Percentiles rank a stretch among this genome's conserved stretches.
These are phyloP conservation scores for Starmerella asiatica DNA, from an alignment of 805 yeast species.

Conservation along the genomic window DNA sequence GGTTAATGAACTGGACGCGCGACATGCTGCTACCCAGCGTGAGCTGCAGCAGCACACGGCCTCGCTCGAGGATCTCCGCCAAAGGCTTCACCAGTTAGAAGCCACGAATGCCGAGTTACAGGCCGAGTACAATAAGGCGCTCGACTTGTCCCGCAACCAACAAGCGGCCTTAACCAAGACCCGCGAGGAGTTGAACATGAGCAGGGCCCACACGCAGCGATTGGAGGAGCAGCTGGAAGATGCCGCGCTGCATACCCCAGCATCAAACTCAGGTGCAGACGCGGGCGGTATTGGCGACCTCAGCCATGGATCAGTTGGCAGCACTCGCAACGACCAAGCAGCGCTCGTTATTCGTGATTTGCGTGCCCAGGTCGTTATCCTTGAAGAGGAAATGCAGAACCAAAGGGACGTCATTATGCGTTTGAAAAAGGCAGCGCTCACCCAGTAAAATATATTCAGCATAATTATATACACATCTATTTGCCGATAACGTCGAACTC, in stretches of 20 bases:
- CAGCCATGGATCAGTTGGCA: slow-evolving; percentile 24
- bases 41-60: slow-evolving; percentile 3
- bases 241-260: slow-evolving; percentile 34
- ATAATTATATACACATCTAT: background rate
- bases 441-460: background rate
- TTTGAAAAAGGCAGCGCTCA: slow-evolving; percentile 25
- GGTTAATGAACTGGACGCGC: slow-evolving; percentile 12
- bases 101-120: slow-evolving; percentile 35
- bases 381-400: slow-evolving; percentile 73
- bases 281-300: slow-evolving; percentile 18
- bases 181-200: slow-evolving; percentile 54
- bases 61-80: slow-evolving; percentile 16
- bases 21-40: slow-evolving; percentile 6
- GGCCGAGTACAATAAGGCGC: slow-evolving; percentile 54
- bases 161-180: slow-evolving; percentile 61
- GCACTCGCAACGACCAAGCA: slow-evolving; percentile 36
- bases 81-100: slow-evolving; percentile 31
- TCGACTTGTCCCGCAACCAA: slow-evolving; percentile 59
- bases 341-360: slow-evolving; percentile 67
- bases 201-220: slow-evolving; percentile 41
- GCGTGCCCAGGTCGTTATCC: slow-evolving; percentile 69
- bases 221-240: slow-evolving; percentile 58
- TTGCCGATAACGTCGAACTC: slow-evolving; percentile 29
- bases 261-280: slow-evolving; percentile 17
- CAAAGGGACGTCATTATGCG: slow-evolving; percentile 28